A percentile compares a stretch with the other conserved stretches of the same genome.
These are phyloP conservation scores for Kingdonia uniflora DNA, from an alignment of 164 flowering plant genomes.

Conservation along the genomic window DNA sequence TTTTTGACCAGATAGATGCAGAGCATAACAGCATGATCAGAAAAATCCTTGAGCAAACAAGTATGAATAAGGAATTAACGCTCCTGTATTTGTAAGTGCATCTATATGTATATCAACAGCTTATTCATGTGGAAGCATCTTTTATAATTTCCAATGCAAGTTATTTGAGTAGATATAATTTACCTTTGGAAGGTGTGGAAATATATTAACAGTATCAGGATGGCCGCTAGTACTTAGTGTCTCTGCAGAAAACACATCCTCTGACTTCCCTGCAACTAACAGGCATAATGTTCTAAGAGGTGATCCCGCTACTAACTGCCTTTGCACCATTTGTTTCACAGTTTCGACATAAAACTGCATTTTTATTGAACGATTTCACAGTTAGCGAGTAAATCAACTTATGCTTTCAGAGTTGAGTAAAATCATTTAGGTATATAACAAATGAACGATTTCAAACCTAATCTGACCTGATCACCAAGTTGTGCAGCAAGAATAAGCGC, in stretches of 20 bases:
- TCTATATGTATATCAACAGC: too few relatives aligned
- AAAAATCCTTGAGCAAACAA: too few relatives aligned
- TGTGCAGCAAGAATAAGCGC: constrained; percentile 86
- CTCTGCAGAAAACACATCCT: constrained; percentile 68
- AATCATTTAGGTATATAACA: too few relatives aligned
- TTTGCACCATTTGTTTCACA: constrained; percentile 84
- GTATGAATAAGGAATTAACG: too few relatives aligned
- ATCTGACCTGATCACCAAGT: constrained; percentile 79
- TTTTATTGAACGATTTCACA: not conserved
- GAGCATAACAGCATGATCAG: too few relatives aligned
- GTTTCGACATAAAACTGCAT: constrained; percentile 85
- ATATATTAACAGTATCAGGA: constrained; percentile 20
- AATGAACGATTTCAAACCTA: not conserved
- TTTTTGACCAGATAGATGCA: too few relatives aligned
- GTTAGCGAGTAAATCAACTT: too few relatives aligned
- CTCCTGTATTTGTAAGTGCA: too few relatives aligned
- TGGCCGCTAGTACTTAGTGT: constrained; percentile 13
- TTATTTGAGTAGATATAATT: not conserved
- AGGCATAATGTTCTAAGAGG: constrained; percentile 91
- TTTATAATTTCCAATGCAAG: too few relatives aligned
- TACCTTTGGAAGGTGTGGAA: constrained; percentile 64
- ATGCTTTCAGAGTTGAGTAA: too few relatives aligned
- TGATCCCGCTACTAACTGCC: constrained; percentile 71
- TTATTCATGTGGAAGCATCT: too few relatives aligned
- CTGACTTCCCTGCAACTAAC: constrained; percentile 85